Base-by-base conservation (phyloP, 345 rosid genomes). In the Corymbia maculata region DNA sequence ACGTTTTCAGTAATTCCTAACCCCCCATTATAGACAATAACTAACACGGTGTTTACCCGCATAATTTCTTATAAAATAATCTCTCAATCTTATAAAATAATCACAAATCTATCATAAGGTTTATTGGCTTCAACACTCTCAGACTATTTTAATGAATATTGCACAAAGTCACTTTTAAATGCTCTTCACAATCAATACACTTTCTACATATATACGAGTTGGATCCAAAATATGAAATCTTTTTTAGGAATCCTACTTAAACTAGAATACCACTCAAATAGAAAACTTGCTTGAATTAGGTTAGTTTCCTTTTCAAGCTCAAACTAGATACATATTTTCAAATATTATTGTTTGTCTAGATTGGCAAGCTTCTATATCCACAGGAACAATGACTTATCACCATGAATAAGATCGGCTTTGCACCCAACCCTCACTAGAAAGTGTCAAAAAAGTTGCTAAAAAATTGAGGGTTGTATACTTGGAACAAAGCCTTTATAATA, bases 1-100 rank as follows among this genome's bases (percentile, higher is more conserved):
- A 36, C 42, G 42, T 36, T 36, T 36, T 36, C 42, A 36, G 42
- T 55, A 55, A 55, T 55, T 55, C 61, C 61, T 28, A 55, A 21
- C 61, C 26, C 22, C 61, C 13, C 22, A 55, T 9, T 55, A 55
- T 0, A 0, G 0, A 36, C 42, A 36, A 36, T 36, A 36, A 36
- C 42, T 36, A 36, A 36, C 42, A 36, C 4, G 42, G 42, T 36
- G 42, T 36, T 36, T 36, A 36, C 61, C 22, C 24, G 22, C 9
- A 64, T 0, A 6, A n/a, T 64, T 64, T 64, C 19, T 64, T 9
- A 0, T 64, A 9, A 64, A 61, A 13, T 28, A 61, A 61, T 61
- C 32, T 28, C 4, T 3, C 9, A 64, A n/a, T 64, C 70, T 28
- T 36, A 64, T 64, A 64, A 64, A 61, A 13, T 7, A 64, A n/a